These are phyloP conservation scores for Peniophora sp. DNA, from an alignment of 1,284 basidiomycete species.

Conservation along the genomic window DNA sequence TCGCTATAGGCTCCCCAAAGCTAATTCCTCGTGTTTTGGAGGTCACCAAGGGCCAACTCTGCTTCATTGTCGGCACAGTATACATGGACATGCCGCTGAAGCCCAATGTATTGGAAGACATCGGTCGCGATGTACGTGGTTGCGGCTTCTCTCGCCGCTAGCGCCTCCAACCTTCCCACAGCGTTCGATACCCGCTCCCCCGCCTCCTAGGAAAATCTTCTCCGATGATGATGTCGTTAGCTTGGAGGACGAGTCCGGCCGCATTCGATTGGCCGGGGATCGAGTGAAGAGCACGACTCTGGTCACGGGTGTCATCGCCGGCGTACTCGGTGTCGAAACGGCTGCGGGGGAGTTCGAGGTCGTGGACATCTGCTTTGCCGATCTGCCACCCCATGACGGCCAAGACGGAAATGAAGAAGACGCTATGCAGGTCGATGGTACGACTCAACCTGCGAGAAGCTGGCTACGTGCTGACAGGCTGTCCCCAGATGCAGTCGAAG, in stretches of 20 bases:
- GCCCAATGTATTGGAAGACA: slow-evolving; percentile 93
- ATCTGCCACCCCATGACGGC: slow-evolving; percentile 58
- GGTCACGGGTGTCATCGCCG: slow-evolving; percentile 88
- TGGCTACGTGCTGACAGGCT: not conserved
- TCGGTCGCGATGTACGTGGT: slow-evolving; percentile 74
- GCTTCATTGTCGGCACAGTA: slow-evolving; percentile 90
- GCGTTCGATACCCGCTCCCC: slow-evolving; percentile 86
- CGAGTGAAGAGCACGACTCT: slow-evolving; percentile 45
- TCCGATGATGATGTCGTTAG: slow-evolving; percentile 78
- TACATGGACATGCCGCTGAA: slow-evolving; percentile 99
- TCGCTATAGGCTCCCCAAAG: slow-evolving; percentile 52
- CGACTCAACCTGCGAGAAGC: not conserved
- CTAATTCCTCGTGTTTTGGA: slow-evolving; percentile 85
- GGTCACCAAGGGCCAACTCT: slow-evolving; percentile 76
- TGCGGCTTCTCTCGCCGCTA: not conserved
- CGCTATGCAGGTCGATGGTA: slow-evolving; percentile 36
- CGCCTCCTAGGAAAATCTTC: slow-evolving; percentile 66
- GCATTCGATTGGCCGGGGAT: slow-evolving; percentile 83
- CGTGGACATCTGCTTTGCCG: slow-evolving; percentile 83
- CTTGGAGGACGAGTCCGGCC: slow-evolving; percentile 93
- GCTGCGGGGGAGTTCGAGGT: slow-evolving; percentile 90
- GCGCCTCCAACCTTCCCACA: slow-evolving; percentile 23
- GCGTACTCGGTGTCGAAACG: slow-evolving; percentile 86
- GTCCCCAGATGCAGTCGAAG: not conserved
- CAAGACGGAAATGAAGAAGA: slow-evolving; percentile 21